A percentile compares a stretch with the other conserved stretches of the same genome.
These are phyloP conservation scores for Plasmodium vinckei DNA, from an alignment of 169 alveolate genomes.

Conservation along the genomic window DNA sequence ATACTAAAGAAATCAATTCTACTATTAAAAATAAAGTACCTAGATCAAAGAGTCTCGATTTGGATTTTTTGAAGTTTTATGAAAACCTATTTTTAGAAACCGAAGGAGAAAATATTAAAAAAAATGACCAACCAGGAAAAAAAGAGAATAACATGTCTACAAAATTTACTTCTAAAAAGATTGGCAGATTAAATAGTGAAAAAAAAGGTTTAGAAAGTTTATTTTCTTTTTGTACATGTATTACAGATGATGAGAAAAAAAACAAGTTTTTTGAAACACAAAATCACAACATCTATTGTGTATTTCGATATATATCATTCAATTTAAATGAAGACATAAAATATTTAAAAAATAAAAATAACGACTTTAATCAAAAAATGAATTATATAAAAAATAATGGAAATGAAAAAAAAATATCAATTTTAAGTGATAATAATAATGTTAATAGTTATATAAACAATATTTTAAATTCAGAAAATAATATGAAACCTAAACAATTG, in stretches of 20 bases:
- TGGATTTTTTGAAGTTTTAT: constrained; percentile 40
- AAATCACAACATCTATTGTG: constrained; percentile 45
- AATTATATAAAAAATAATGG: constrained; percentile 19
- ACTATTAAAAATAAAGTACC: constrained; percentile 5
- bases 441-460: constrained; percentile 1
- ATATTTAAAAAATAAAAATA: constrained; percentile 39
- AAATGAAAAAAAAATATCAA: constrained; percentile 14
- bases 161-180: no score
- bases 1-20: constrained; percentile 11
- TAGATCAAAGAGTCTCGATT: constrained; percentile 25
- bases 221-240: constrained; percentile 46
- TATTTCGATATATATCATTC: constrained; percentile 51
- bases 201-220: not conserved
- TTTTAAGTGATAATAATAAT: not conserved
- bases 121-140: no score
- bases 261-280: constrained; percentile 29
- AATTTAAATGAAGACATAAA: constrained; percentile 39
- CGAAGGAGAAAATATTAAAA: not conserved
- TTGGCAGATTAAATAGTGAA: not conserved
- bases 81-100: constrained; percentile 24
- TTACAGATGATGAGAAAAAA: constrained; percentile 10
- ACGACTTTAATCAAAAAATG: constrained; percentile 15
- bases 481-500: constrained; percentile 25
- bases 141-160: no score
- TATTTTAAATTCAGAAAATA: constrained; percentile 5